phyloP scores from a whole-genome alignment of 2,329 filamentous ascomycete species.

The Byssothecium circinans region DNA sequence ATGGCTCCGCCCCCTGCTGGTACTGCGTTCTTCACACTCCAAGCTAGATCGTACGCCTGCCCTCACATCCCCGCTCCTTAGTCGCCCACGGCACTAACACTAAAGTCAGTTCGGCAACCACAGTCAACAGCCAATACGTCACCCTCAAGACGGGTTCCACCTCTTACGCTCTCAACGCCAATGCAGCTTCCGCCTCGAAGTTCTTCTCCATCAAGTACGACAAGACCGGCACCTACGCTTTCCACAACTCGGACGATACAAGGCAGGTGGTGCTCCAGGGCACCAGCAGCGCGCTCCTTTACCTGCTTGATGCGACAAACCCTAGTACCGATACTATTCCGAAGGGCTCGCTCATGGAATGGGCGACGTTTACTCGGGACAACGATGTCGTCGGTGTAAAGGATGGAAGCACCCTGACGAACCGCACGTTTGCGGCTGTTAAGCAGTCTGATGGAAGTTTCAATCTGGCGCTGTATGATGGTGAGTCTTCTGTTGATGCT shows the following conservation, averaged over 20 bases:
- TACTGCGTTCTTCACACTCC: conserved; percentile 30
- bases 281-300: conserved; percentile 22
- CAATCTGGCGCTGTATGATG: conserved; percentile 29
- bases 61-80: neutral
- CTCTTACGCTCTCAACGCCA: conserved; percentile 19
- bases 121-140: conserved; percentile 29
- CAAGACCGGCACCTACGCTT: conserved; percentile 24
- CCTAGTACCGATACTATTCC: conserved; percentile 24
- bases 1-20: conserved; percentile 23
- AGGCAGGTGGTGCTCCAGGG: conserved; percentile 33
- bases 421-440: conserved; percentile 29
- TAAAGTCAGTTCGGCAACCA: conserved; percentile 15
- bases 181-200: conserved; percentile 20
- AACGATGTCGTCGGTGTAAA: conserved; percentile 28
- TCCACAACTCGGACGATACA: conserved; percentile 31
- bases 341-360: conserved; percentile 30
- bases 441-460: conserved; percentile 15
- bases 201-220: conserved; percentile 30
- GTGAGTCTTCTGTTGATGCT: conserved; percentile 14
- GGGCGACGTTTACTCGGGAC: conserved; percentile 34
- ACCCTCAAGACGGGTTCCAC: conserved; percentile 21
- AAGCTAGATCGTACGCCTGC: conserved; percentile 26
- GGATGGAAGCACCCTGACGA: conserved; percentile 29
- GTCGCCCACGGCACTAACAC: neutral
- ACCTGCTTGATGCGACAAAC: conserved; percentile 28